phyloP scores from a whole-genome alignment of 2,329 filamentous ascomycete species.

The Xylariaceae sp. region DNA sequence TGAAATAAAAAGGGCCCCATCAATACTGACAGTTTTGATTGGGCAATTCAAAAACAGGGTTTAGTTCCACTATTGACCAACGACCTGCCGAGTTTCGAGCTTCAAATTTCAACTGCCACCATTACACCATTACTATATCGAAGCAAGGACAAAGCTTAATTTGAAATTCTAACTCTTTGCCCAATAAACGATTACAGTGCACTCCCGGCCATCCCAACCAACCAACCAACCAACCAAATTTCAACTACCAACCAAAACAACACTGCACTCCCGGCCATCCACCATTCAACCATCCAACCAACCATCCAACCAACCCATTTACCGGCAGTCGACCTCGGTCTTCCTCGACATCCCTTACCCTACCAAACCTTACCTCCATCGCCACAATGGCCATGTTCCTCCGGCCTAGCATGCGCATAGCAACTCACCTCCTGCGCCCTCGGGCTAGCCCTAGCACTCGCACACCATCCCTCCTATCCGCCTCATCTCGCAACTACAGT shows the following conservation, averaged over 20 bases:
- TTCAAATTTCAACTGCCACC: conserved; percentile 7
- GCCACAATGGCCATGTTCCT: conserved; percentile 31
- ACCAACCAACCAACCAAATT: background rate
- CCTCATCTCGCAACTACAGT: conserved; percentile 31
- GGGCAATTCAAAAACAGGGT: conserved; percentile 14
- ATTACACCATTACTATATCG: background rate
- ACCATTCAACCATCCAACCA: background rate
- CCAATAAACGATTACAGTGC: no score
- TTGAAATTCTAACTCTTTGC: no score
- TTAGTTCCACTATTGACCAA: conserved; percentile 2
- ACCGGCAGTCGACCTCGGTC: no score
- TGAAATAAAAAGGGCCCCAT: background rate
- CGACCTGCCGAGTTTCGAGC: background rate
- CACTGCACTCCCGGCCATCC: background rate
- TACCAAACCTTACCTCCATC: no score
- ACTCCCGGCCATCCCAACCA: no score
- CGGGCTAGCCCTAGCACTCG: conserved; percentile 3
- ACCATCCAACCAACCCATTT: no score
- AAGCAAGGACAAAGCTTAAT: no score
- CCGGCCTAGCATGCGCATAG: conserved; percentile 34
- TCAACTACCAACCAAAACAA: background rate
- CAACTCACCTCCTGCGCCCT: conserved; percentile 33
- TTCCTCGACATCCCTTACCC: no score
- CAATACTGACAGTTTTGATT: conserved; percentile 8
- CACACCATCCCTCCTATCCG: conserved; percentile 9